Base-by-base conservation (phyloP, 225 moss, liverwort and hornwort species). In the Sphagnum tenellum region DNA sequence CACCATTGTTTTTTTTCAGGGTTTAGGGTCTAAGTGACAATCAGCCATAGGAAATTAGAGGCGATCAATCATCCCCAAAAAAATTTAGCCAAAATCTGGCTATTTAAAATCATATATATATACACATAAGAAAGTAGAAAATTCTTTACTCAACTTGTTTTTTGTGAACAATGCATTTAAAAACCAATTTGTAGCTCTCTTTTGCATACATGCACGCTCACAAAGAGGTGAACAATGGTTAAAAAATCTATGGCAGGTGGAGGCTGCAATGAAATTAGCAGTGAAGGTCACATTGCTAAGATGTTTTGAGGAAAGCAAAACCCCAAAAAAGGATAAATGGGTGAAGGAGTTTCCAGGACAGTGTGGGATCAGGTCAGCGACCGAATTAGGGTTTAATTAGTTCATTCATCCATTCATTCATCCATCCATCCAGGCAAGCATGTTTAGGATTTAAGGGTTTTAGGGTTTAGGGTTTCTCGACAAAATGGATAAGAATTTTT, bases 271-370 rank as follows among this genome's bases (percentile, higher is more conserved):
- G 90, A 85, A 81, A 62, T 75, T 79, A n/a, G 88, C 90, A 4
- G 79, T 90, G 62, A 86, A 79, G 74, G 64, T 88, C 4, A 88
- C 79, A 67, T 81, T 90, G 45, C 81, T 83, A 48, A 83, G 73
- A 49, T 85, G 85, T 64, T 77, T 83, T 3, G 72, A 86, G 66
- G 90, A 90, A 68, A 90, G 87, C 44, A 90, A 90, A 75, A 72
- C 75, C 45, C 82, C 88, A 4, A 85, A 90, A 67, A 90, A 90
- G 66, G 90, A 90, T 57, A 88, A 88, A 66, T 90, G 90, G 90
- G 78, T 90, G 55, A 85, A 83, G 69, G 90, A 90, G 62, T 85
- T 85, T 52, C 88, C 90, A 5, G 90, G 90, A 46, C 90, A 90
- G 65, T 85, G 77, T 66, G 82, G 85, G 56, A 90, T 90, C 70